Evolutionary conservation across 352 stramenopile species (phyloP), one percentile per base, ranked within the genome.

Genomic region (Pythium monospermum): DNA sequence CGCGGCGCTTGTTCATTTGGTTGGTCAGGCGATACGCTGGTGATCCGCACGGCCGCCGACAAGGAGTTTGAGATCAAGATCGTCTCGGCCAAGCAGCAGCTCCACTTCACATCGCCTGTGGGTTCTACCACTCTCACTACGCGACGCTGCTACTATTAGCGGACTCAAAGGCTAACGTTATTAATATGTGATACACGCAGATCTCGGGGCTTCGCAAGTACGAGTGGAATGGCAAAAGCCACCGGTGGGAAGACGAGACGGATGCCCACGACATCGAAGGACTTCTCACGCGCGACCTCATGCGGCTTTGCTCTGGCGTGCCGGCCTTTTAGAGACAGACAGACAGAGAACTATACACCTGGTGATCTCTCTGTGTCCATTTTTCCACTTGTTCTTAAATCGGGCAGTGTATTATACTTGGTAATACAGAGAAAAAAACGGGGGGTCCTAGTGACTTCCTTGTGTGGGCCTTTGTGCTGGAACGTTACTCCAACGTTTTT

Each of bases 401-500:
- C n/a, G n/a, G n/a, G n/a, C n/a, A n/a, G n/a, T n/a, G 47, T 37
- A 43, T 26, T 45, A 53, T 53, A 33, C 47, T 36, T 53, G 47
- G 19, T 53, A 21, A 21, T 21, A 41, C 21, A 21, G n/a, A 25
- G n/a, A 41, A n/a, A n/a, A n/a, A n/a, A n/a, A n/a, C n/a, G n/a
- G n/a, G n/a, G n/a, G n/a, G n/a, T n/a, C n/a, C n/a, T n/a, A n/a
- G n/a, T n/a, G n/a, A n/a, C n/a, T n/a, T n/a, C n/a, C n/a, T n/a
- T n/a, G n/a, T n/a, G n/a, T n/a, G n/a, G n/a, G n/a, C n/a, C n/a
- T n/a, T n/a, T n/a, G n/a, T n/a, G n/a, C n/a, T n/a, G n/a, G n/a
- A n/a, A n/a, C n/a, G n/a, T 80, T 87, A 96, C 82, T 97, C 86
- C 57, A 97, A 76, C 39, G 84, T 97, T 71, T 98, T 98, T 49